These are phyloP conservation scores for Diaporthe sp. DNA, from an alignment of 2,329 filamentous ascomycete species.

Conservation along the genomic window DNA sequence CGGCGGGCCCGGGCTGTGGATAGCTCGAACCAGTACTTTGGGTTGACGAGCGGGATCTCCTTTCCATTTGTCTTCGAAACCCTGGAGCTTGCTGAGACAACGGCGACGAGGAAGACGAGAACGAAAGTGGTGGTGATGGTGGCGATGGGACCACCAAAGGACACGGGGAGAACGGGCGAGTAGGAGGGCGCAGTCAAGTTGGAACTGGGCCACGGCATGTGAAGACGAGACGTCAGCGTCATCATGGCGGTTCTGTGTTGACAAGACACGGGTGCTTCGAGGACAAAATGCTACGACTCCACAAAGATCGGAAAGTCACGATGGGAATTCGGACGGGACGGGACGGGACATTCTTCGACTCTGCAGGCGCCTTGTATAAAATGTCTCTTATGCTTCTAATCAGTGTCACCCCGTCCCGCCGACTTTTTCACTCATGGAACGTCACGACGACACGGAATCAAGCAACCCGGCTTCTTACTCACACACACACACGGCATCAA, in stretches of 20 bases:
- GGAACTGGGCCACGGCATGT: constrained; percentile 7
- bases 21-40: constrained; percentile 15
- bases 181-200: not conserved
- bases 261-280: too few species aligned
- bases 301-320: too few species aligned
- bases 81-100: not conserved
- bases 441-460: not conserved
- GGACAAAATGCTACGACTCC: not conserved
- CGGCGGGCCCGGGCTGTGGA: not conserved
- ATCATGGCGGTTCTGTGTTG: not conserved
- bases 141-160: not conserved
- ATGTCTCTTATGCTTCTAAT: not conserved
- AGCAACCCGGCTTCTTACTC: not conserved
- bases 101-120: not conserved
- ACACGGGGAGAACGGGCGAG: not conserved
- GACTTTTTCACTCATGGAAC: not conserved
- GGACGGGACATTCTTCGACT: not conserved
- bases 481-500: not conserved
- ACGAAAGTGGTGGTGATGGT: not conserved
- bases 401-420: too few species aligned
- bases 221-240: constrained; percentile 1
- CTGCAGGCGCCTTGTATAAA: not conserved
- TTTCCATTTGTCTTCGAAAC: not conserved
- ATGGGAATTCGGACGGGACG: not conserved
- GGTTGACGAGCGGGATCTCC: not conserved